Conservation (phyloP, 2,329 filamentous ascomycete genomes). For the Exophiala sp. region DNA sequence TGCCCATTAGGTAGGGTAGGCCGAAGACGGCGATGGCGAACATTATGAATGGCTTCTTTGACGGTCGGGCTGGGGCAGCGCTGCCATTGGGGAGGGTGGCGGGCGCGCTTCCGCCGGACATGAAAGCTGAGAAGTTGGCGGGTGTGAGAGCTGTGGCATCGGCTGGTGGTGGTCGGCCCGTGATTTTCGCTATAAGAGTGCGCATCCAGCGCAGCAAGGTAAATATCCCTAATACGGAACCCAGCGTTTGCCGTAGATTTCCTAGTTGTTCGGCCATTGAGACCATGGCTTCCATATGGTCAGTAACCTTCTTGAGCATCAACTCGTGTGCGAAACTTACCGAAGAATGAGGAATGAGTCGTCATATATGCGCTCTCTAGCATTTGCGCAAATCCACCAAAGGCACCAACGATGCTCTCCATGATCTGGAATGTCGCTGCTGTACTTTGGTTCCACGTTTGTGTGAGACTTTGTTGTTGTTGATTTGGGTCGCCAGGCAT, state of each 20-base stretch:
- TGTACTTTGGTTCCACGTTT: slow-evolving; percentile 90
- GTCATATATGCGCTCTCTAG: slow-evolving; percentile 99
- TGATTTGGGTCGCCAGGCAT: slow-evolving; percentile 66
- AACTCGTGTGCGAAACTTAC: slow-evolving; percentile 51
- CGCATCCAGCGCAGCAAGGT: slow-evolving; percentile 93
- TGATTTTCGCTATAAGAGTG: slow-evolving; percentile 85
- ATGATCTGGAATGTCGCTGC: slow-evolving; percentile 98
- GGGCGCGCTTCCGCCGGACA: slow-evolving; percentile 57
- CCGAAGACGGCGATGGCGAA: slow-evolving; percentile 94
- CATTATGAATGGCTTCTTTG: slow-evolving; percentile 92
- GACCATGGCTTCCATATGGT: slow-evolving; percentile 71
- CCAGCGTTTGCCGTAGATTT: slow-evolving; percentile 86
- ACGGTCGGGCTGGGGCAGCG: slow-evolving; percentile 66
- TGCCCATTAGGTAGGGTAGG: slow-evolving; percentile 93
- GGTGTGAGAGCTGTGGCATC: slow-evolving; percentile 85
- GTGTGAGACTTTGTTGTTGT: slow-evolving; percentile 67
- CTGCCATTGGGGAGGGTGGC: slow-evolving; percentile 62
- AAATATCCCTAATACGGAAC: slow-evolving; percentile 91
- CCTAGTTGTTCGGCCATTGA: slow-evolving; percentile 97
- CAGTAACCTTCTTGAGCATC: slow-evolving; percentile 5
- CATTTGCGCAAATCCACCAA: slow-evolving; percentile 98
- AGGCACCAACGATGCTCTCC: slow-evolving; percentile 92
- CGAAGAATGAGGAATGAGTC: slow-evolving; percentile 96
- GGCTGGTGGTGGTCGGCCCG: slow-evolving; percentile 82
- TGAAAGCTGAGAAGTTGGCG: slow-evolving; percentile 84